Evolutionary conservation across 2,329 filamentous ascomycete species (phyloP).

Genomic region (Hypocrella siamensis): DNA sequence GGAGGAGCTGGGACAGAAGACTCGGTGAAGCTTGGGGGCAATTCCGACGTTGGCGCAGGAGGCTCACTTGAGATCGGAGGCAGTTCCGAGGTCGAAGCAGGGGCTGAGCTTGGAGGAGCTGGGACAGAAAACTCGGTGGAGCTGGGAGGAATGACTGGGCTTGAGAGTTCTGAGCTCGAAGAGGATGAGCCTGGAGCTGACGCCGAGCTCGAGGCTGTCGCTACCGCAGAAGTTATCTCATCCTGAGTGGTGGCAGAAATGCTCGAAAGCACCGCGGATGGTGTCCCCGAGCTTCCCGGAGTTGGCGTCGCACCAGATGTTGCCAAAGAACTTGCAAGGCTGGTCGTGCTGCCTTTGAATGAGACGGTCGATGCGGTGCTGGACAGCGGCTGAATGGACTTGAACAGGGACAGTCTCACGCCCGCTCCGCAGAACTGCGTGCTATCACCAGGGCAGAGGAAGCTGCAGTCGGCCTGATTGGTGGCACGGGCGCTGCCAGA

Average conservation of each 20-base stretch:
- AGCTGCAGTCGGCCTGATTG: conserved; percentile 17
- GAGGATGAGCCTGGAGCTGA: background rate
- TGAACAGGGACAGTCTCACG: conserved; percentile 17
- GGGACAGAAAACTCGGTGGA: too few species aligned
- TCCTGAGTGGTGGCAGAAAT: too few species aligned
- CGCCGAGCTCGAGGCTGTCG: background rate
- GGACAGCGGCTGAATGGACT: conserved; percentile 15
- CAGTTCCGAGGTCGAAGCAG: background rate
- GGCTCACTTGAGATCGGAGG: background rate
- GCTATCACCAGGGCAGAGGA: conserved; percentile 18
- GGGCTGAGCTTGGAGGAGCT: background rate
- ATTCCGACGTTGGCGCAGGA: background rate
- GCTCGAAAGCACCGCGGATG: background rate
- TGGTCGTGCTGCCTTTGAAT: conserved; percentile 1
- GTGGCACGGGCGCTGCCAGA: conserved; percentile 10
- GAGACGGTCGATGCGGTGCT: conserved; percentile 15
- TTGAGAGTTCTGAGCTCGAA: background rate
- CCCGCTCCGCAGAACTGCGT: conserved; percentile 16
- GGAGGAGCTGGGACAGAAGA: background rate
- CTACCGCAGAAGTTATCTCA: too few species aligned
- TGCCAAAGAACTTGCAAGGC: background rate
- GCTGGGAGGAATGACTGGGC: too few species aligned
- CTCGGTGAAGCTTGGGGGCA: background rate
- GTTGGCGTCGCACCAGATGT: background rate
- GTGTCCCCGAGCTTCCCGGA: background rate